Evolutionary conservation across 2,329 filamentous ascomycete species (phyloP), one percentile per base, ranked within the genome.

Genomic region (Aspergillus alliaceus): DNA sequence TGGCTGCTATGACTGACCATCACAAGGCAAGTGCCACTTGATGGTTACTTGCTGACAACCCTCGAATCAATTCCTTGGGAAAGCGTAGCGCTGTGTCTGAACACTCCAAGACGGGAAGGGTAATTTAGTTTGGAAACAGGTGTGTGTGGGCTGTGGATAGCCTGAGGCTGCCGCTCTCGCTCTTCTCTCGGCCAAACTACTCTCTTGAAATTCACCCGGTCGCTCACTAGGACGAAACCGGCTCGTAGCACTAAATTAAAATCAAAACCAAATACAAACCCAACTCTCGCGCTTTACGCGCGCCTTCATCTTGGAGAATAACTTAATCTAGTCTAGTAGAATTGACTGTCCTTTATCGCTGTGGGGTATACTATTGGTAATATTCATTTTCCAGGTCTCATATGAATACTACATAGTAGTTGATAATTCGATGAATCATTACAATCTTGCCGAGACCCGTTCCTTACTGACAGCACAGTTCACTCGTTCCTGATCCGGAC

Each of bases 201-300:
- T 48, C 22, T 31, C n/a, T 31, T 47, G 25, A 40, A n/a, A 53
- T 35, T 53, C 27, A 32, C 18, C 35, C 2, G 8, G 50, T 5
- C 9, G 5, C 27, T 53, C 50, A 25, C 51, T 53, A 53, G 51
- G 31, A 20, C 40, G 31, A 47, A 53, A 47, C n/a, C 39, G 51
- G 27, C 37, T 22, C 18, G 9, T 18, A 46, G 27, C 27, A 52
- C 37, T 52, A 27, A 42, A 52, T 31, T 40, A 46, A 34, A 34
- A 25, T 27, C 40, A 22, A 20, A 27, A 39, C 24, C 27, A 48
- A 32, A 25, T 27, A 29, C 14, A 20, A 27, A 39, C 24, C 27
- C 39, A 32, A 20, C 40, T 53, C 35, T 37, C 20, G 53, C 53
- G 53, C 53, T 55, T 35, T 55, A n/a, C n/a, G 27, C 53, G 46